These are phyloP conservation scores for Kuraishia floccosa DNA, from an alignment of 805 yeast genomes.

Conservation along the genomic window DNA sequence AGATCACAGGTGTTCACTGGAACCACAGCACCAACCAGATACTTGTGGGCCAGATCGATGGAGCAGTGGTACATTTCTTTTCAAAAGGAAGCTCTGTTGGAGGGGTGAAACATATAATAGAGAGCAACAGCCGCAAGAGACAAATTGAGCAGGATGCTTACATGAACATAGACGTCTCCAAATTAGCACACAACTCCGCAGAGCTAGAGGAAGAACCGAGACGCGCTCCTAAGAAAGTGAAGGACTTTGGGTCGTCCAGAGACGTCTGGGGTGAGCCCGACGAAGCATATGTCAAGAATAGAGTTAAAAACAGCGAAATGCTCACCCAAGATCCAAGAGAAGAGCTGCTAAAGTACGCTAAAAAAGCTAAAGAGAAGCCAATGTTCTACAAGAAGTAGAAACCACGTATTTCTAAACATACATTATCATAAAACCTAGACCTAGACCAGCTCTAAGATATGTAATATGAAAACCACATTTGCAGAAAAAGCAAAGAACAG, in stretches of 20 bases:
- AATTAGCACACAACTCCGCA: no score
- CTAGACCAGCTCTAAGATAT: no score
- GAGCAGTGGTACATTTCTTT: conserved; percentile 8
- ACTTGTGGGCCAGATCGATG: conserved; percentile 9
- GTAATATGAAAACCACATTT: not conserved
- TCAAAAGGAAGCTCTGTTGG: conserved; percentile 8
- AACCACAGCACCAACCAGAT: conserved; percentile 11
- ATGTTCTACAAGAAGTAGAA: no score
- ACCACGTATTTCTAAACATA: not conserved
- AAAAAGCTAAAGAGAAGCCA: not conserved
- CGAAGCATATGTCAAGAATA: no score
- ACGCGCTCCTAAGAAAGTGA: no score
- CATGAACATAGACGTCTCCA: not conserved
- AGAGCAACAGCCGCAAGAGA: conserved; percentile 2
- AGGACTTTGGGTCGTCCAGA: no score
- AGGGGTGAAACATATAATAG: conserved; percentile 9
- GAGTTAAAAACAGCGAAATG: no score
- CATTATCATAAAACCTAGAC: conserved; percentile 2
- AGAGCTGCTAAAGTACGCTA: not conserved
- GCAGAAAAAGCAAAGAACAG: not conserved
- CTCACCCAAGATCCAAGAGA: not conserved
- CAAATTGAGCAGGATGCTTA: not conserved
- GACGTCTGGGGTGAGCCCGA: no score
- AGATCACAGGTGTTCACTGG: conserved; percentile 11
- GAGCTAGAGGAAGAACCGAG: no score